Percentiles rank a stretch among this genome's conserved stretches.
These are phyloP conservation scores for Amyloporia xantha DNA, from an alignment of 768 basidiomycete species.

Conservation along the genomic window DNA sequence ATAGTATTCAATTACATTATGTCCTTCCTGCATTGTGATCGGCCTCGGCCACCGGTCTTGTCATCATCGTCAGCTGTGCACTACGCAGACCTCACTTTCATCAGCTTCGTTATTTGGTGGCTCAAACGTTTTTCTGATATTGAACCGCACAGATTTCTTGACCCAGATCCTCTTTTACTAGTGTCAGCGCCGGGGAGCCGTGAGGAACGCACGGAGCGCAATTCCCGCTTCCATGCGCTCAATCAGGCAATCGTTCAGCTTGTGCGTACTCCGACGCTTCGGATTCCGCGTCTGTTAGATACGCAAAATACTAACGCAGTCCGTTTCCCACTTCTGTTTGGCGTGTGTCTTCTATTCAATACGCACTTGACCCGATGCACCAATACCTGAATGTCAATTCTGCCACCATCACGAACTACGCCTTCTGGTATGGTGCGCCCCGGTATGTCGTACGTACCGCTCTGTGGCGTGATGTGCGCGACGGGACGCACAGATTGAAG, in stretches of 20 bases:
- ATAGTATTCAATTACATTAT: not conserved
- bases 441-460: no score
- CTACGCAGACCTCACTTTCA: not conserved
- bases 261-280: constrained; percentile 38
- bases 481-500: constrained; percentile 69
- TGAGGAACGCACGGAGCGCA: constrained; percentile 44
- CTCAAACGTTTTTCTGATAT: not conserved
- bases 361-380: no score
- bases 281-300: not conserved
- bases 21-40: not conserved
- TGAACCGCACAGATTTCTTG: constrained; percentile 57
- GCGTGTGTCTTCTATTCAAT: not conserved
- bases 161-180: constrained; percentile 89
- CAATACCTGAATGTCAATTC: no score
- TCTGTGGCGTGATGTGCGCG: not conserved
- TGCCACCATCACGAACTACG: no score
- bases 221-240: constrained; percentile 86
- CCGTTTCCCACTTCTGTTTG: not conserved
- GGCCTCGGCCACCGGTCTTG: no score
- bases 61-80: not conserved
- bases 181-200: constrained; percentile 51
- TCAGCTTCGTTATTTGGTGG: not conserved
- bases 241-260: constrained; percentile 94
- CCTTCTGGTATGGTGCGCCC: no score
- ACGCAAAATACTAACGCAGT: not conserved